Base-by-base conservation (phyloP, 1,139 yeast genomes). In the Taiozyma sp. region DNA sequence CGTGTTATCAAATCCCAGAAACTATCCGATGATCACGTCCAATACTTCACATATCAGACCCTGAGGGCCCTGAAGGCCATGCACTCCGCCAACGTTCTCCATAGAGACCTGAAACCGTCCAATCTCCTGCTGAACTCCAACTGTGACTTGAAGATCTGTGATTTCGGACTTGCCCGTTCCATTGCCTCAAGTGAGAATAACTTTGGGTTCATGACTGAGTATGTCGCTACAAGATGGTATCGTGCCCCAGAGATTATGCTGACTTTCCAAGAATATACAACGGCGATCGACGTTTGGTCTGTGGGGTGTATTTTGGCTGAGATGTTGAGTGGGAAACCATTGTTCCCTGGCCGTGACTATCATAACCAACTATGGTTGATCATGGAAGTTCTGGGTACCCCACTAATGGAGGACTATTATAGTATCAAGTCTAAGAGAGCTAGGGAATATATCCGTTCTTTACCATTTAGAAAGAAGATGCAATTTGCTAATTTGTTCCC, bases 221-320 rank as follows among this genome's bases (percentile, higher is more conserved):
- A 93, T 66, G 98, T 93, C 48, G 98, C 98, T 9, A 93, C 99
- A 6, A 74, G 98, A 61, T 91, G 98, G 98, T 91, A 91, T 69
- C 74, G 98, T 49, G 98, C 98, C 1, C 98, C 98, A 0, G 98
- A 91, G 64, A 91, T 91, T 65, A 91, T 91, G 98, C 76, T 93
- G 50, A 88, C 97, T 1, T 86, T 90, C 62, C 93, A 91, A 55
- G 91, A 88, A 64, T 93, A 93, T 69, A 87, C 97, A 29, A 88
- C 91, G 53, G 97, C 97, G 19, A 91, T 93, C 62, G 99, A 93
- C 68, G 83, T 91, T 54, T 93, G 99, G 99, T 85, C 96, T 2
- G 91, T 90, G 44, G 99, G 99, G 4, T 93, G 99, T 68, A 91
- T 93, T 50, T 71, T 93, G 52, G 98, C 97, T 1, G 99, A 93